Evolutionary conservation across 805 yeast genomes (phyloP).

Genomic region (Scheffersomyces lignosus): DNA sequence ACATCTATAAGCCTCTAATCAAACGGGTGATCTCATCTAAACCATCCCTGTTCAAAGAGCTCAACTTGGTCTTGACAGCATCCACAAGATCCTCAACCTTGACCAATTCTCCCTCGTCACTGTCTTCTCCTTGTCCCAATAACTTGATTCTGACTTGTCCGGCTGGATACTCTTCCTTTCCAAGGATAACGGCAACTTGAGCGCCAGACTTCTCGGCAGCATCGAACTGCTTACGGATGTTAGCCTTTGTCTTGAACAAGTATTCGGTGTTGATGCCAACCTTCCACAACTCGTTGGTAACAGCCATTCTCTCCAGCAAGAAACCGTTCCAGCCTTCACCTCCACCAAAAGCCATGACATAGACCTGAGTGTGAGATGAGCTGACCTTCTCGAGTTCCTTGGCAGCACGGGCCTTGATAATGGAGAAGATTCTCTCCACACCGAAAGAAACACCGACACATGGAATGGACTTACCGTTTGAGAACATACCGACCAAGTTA

Average conservation of each 20-base stretch:
- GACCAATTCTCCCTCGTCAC: conserved; percentile 82
- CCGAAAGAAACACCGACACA: conserved; percentile 98
- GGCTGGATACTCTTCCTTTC: conserved; percentile 86
- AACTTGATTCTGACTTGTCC: conserved; percentile 85
- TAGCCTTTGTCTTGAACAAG: conserved; percentile 89
- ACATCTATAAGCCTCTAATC: conserved; percentile 50
- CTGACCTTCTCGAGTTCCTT: conserved; percentile 61
- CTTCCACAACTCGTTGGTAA: conserved; percentile 81
- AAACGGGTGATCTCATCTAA: conserved; percentile 64
- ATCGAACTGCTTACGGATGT: conserved; percentile 94
- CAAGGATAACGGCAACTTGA: conserved; percentile 85
- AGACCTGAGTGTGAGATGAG: conserved; percentile 89
- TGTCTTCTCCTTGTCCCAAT: conserved; percentile 83
- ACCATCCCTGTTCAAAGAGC: conserved; percentile 48
- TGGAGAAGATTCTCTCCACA: conserved; percentile 89
- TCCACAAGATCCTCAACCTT: conserved; percentile 58
- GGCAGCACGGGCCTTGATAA: conserved; percentile 75
- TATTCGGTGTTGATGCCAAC: conserved; percentile 90
- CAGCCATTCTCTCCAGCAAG: conserved; percentile 84
- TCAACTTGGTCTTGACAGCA: conserved; percentile 42
- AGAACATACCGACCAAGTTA: conserved; percentile 94
- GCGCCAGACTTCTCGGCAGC: conserved; percentile 96
- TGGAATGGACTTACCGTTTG: conserved; percentile 88
- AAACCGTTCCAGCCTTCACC: conserved; percentile 96
- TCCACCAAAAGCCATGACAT: conserved; percentile 97